Evolutionary conservation across 2,329 filamentous ascomycete genomes (phyloP), one percentile per base, ranked within the genome.

Genomic region (Colletotrichum destructivum): DNA sequence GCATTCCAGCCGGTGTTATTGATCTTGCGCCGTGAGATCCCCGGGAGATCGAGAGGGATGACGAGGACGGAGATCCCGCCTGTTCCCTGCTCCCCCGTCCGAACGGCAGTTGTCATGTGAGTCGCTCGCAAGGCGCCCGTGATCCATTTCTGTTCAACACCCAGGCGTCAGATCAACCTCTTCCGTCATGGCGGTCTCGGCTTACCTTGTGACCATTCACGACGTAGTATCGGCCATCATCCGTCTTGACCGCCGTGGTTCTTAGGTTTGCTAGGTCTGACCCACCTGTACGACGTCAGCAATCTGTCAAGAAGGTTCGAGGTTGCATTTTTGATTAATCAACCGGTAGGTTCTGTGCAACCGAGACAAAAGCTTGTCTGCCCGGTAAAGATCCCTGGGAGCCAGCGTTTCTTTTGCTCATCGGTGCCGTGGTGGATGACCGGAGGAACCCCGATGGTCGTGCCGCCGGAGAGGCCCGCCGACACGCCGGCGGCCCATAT

Each of bases 371-470:
- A 91, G 64, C 86, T 85, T 5, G 89, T 88, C 65, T 88, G 84
- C 71, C 89, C 88, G 15, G 79, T 84, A 51, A 90, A 89, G 42
- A 92, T 81, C 0, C 84, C 86, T 1, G 88, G 89, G 8, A 92
- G 80, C 85, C 88, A 92, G 51, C 83, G 83, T n/a, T 76, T 79
- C 77, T 89, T 89, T 80, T 92, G 90, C 76, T 85, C 85, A 42
- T 85, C 80, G 0, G 85, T 91, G 2, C 91, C 91, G 75, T 89
- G 89, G 62, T 88, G 84, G 16, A 91, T 85, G 61, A 93, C 83
- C 0, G 91, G 91, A 6, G 91, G 91, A 35, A 86, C 85, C 0
- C 91, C 91, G 74, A 93, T 93, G 1, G 85, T 83, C 54, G 88
- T 89, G 0, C 87, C 90, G 26, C 90, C 90, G 2, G 84, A 87